Percentiles rank a stretch among this genome's conserved stretches.
These are phyloP conservation scores for Yamadazyma aaseri DNA, from an alignment of 1,139 yeast species.

Conservation along the genomic window DNA sequence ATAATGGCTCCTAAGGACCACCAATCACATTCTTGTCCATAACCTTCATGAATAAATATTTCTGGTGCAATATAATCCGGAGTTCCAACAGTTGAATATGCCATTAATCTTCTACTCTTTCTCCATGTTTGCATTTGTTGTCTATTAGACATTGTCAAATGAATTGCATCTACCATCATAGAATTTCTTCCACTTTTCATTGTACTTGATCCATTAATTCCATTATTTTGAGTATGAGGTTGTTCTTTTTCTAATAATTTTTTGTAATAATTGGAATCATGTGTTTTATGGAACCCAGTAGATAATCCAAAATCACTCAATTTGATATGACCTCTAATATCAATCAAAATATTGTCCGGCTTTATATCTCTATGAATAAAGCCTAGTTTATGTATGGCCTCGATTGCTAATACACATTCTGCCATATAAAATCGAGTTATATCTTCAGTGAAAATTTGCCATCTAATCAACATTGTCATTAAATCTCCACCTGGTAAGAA, in stretches of 20 bases:
- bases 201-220: conserved; percentile 25
- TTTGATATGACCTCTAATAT: conserved; percentile 76
- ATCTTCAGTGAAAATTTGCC: conserved; percentile 86
- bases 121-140: conserved; percentile 99
- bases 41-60: conserved; percentile 93
- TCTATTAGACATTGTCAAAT: conserved; percentile 90
- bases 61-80: conserved; percentile 99
- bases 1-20: conserved; percentile 98
- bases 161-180: conserved; percentile 92
- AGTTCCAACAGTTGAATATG: conserved; percentile 97
- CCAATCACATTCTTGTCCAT: conserved; percentile 99
- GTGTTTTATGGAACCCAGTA: conserved; percentile 84
- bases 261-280: conserved; percentile 74
- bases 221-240: conserved; percentile 8
- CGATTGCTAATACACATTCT: conserved; percentile 81
- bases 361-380: conserved; percentile 78
- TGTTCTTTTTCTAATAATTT: conserved; percentile 66
- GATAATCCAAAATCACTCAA: conserved; percentile 81
- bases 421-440: conserved; percentile 84
- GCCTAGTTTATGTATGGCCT: conserved; percentile 77
- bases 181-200: conserved; percentile 54
- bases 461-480: conserved; percentile 84
- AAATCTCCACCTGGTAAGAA: conserved; percentile 84
- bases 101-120: conserved; percentile 93
- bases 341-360: conserved; percentile 79